These are phyloP conservation scores for Bidens hawaiensis DNA, from an alignment of 140 eudicot genomes.

Conservation along the genomic window DNA sequence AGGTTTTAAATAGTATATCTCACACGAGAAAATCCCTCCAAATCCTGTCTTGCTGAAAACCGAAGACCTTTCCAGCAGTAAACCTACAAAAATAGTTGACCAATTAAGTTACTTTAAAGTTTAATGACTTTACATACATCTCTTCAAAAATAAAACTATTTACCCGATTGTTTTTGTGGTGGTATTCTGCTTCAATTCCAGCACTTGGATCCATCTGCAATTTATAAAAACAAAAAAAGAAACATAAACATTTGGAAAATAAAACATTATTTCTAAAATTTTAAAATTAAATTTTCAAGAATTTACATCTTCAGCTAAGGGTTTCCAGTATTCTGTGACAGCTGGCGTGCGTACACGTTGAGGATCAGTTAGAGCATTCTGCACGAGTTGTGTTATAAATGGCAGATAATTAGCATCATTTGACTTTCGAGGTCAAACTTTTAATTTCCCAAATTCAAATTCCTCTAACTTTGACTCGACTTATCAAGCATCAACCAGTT, in stretches of 20 bases:
- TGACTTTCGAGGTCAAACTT: not conserved
- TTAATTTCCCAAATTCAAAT: not conserved
- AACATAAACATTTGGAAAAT: not conserved
- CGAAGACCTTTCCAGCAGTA: slow-evolving; percentile 98
- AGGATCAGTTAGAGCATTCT: slow-evolving; percentile 93
- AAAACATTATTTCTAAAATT: not conserved
- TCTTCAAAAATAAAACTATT: not conserved
- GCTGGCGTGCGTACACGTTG: slow-evolving; percentile 84
- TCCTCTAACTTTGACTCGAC: not conserved
- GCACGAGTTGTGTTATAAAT: slow-evolving; percentile 19
- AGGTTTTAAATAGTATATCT: slow-evolving; percentile 16
- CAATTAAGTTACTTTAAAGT: not conserved
- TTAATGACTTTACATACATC: not conserved
- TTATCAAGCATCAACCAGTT: slow-evolving; percentile 1
- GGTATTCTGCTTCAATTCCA: slow-evolving; percentile 96
- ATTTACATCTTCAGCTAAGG: slow-evolving; percentile 89
- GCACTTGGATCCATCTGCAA: slow-evolving; percentile 88
- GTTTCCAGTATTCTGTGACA: slow-evolving; percentile 85
- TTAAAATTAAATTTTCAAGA: not conserved
- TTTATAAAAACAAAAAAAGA: slow-evolving; percentile 6
- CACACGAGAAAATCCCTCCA: slow-evolving; percentile 96
- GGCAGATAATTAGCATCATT: not conserved
- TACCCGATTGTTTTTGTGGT: slow-evolving; percentile 93
- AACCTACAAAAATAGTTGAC: slow-evolving; percentile 43
- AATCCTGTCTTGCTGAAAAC: slow-evolving; percentile 93